phyloP scores from a whole-genome alignment of 2,329 filamentous ascomycete genomes.

The Pseudogymnoascus sp. region DNA sequence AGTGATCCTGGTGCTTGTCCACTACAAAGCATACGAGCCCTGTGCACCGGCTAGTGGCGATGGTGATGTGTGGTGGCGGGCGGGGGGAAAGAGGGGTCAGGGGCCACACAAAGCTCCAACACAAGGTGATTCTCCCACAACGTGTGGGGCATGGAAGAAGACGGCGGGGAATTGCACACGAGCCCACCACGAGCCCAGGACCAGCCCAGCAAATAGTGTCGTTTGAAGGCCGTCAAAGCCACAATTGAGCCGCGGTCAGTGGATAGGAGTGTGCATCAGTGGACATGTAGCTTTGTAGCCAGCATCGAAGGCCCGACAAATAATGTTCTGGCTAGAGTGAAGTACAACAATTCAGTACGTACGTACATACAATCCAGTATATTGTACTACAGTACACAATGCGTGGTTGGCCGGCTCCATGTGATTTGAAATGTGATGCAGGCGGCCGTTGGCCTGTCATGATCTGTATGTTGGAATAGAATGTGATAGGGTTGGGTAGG shows the following conservation, averaged over 20 bases:
- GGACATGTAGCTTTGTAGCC: background rate
- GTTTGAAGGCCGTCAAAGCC: background rate
- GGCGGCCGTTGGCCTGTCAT: background rate
- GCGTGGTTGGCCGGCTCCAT: background rate
- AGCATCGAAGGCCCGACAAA: background rate
- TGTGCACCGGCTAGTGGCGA: background rate
- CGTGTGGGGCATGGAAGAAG: background rate
- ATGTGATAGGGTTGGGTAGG: background rate
- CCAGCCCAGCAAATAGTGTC: background rate
- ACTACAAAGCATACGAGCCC: background rate
- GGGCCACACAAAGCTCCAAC: background rate
- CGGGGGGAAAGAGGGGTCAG: background rate
- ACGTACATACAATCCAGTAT: background rate
- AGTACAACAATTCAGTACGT: background rate
- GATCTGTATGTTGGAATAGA: background rate
- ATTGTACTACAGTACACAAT: background rate
- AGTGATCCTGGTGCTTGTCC: background rate
- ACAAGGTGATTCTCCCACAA: background rate
- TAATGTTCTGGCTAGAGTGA: background rate
- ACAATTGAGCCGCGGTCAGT: background rate
- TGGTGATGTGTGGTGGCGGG: background rate
- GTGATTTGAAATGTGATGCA: background rate
- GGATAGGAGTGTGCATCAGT: background rate
- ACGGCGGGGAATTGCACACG: background rate
- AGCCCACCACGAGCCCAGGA: background rate